phyloP scores from a whole-genome alignment of 2,329 filamentous ascomycete genomes.

The Ophiosphaerella herpotricha region DNA sequence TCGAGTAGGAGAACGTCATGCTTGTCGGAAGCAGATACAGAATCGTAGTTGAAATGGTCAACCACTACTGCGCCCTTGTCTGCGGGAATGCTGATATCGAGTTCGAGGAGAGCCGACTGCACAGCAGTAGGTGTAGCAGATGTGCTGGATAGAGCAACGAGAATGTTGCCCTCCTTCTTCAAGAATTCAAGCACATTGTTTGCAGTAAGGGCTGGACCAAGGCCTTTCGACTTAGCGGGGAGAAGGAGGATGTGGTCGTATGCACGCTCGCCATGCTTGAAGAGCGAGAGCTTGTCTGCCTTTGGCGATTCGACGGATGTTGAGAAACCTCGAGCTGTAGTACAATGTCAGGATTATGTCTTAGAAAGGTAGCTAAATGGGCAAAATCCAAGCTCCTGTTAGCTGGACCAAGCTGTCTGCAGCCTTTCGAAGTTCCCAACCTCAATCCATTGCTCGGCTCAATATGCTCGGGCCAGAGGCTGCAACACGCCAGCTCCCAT shows the following conservation, averaged over 20 bases:
- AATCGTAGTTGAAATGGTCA: conserved; percentile 95
- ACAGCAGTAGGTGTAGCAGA: conserved; percentile 72
- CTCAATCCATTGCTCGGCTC: neutral
- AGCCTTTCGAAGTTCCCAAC: conserved; percentile 12
- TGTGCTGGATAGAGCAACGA: conserved; percentile 79
- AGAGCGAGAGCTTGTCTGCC: conserved; percentile 67
- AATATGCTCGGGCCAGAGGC: neutral
- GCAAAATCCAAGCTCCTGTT: too few relatives aligned
- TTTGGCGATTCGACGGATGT: conserved; percentile 73
- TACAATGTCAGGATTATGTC: conserved; percentile 8
- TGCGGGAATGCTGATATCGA: conserved; percentile 84
- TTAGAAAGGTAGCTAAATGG: too few relatives aligned
- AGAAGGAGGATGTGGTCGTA: conserved; percentile 93
- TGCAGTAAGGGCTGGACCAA: conserved; percentile 86
- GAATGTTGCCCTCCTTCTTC: conserved; percentile 88
- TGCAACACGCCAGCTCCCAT: neutral
- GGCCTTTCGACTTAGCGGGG: conserved; percentile 88
- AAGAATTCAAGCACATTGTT: conserved; percentile 87
- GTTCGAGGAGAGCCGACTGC: conserved; percentile 78
- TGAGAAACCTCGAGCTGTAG: conserved; percentile 77
- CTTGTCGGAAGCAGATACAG: conserved; percentile 72
- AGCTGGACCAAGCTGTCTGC: conserved; percentile 4
- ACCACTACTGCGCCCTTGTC: conserved; percentile 86
- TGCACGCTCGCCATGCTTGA: conserved; percentile 81
- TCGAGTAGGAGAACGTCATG: conserved; percentile 88